A percentile compares a stretch with the other conserved stretches of the same genome.
Evolutionary conservation across 2,329 filamentous ascomycete species (phyloP).

Genomic region (Hypoxylon sp.): DNA sequence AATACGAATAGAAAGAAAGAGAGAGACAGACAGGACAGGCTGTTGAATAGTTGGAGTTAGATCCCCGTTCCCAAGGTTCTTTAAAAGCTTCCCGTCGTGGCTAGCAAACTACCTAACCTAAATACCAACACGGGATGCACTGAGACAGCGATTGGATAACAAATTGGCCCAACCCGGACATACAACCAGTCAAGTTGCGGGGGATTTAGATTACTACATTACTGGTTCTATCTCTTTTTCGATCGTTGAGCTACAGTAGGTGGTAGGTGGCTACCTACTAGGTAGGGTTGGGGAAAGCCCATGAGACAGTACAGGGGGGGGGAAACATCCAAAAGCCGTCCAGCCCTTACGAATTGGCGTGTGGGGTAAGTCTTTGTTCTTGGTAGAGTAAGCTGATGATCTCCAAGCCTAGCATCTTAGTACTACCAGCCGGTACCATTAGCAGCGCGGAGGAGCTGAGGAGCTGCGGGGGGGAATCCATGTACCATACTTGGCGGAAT

Average conservation of each 20-base stretch:
- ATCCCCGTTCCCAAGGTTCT: too few relatives aligned
- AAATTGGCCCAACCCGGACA: background rate
- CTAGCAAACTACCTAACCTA: too few relatives aligned
- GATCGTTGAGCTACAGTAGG: too few relatives aligned
- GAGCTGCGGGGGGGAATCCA: constrained; percentile 19
- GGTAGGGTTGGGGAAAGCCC: constrained; percentile 8
- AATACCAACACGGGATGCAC: constrained; percentile 8
- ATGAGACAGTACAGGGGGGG: too few relatives aligned
- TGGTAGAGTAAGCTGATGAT: constrained; percentile 32
- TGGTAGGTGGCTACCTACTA: constrained; percentile 1
- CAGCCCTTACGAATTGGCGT: constrained; percentile 24
- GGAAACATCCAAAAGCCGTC: background rate
- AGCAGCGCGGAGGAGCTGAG: constrained; percentile 21
- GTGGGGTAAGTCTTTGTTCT: constrained; percentile 28
- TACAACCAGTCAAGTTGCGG: constrained; percentile 23
- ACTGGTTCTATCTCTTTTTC: background rate
- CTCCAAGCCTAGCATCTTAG: too few relatives aligned
- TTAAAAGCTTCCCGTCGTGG: constrained; percentile 28
- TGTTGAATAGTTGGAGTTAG: too few relatives aligned
- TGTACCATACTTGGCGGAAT: constrained; percentile 11
- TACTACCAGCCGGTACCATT: constrained; percentile 12
- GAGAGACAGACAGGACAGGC: too few relatives aligned
- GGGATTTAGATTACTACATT: constrained; percentile 37
- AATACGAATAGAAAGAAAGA: background rate
- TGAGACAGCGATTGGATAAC: background rate